Evolutionary conservation across 1,139 yeast genomes (phyloP), one percentile per base, ranked within the genome.

Genomic region (Pneumocystis carinii): DNA sequence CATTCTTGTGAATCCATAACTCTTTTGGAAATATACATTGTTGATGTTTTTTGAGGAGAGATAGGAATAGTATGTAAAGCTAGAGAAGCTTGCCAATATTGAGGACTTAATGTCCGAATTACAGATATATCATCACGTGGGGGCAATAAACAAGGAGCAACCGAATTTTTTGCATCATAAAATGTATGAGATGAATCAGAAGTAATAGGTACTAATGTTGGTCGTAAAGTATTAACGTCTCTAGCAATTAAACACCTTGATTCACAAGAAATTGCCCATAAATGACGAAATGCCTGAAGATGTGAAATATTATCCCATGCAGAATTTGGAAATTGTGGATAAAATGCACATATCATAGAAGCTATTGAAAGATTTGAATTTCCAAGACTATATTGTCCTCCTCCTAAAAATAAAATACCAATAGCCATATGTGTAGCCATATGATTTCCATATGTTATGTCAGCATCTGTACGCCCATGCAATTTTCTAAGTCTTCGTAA

Each of bases 201-300:
- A 48, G 4, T 32, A 48, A 48, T 48, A 17, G 55, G 32, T 48
- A 48, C 55, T 48, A 48, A 24, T 14, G 55, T 48, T 24, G 55
- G 55, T 24, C 55, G 55, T 24, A 48, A 48, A 24, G 55, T 48
- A 39, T 78, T 81, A 17, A 85, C 84, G 71, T 90, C 90, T 65
- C 92, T 78, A 0, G 87, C 80, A 12, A 87, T 80, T 17, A 92
- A 75, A 72, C 97, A 90, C 65, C 97, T 76, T 1, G 87, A 85
- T 68, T 86, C 92, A 8, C 87, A 86, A 0, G 95, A 82, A 67
- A 92, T 75, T 0, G 90, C 87, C 97, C 98, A 94, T 67, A 94
- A 85, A 72, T 90, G 95, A 61, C 96, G 79, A 60, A 90, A 76
- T 1, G 95, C 96, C 72, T 90, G 96, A 63, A 92, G 75, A 71